Percentiles rank a stretch among this genome's conserved stretches.
Conservation (phyloP, 345 rosid species). For the Eucalyptus melliodora region DNA sequence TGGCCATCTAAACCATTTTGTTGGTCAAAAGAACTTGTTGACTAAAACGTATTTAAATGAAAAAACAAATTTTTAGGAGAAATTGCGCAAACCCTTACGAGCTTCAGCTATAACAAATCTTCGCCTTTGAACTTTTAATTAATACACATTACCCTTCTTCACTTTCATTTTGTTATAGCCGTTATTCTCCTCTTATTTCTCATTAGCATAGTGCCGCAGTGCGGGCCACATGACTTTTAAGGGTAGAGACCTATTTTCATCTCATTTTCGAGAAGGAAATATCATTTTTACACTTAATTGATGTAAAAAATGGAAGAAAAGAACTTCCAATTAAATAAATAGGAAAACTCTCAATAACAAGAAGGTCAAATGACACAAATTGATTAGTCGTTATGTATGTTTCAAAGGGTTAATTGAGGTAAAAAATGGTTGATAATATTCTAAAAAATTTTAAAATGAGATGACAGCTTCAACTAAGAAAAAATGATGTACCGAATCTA, state of each 20-base stretch:
- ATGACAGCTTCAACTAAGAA: background rate
- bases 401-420: background rate
- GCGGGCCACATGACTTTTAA: no score
- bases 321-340: background rate
- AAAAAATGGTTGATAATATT: background rate
- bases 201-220: background rate
- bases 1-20: background rate
- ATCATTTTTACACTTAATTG: no score
- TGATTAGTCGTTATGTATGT: background rate
- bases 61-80: background rate
- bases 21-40: background rate
- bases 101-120: no score
- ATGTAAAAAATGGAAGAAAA: background rate
- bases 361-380: background rate
- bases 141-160: background rate
- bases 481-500: background rate
- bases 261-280: no score
- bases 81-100: fast-evolving
- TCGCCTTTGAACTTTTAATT: background rate
- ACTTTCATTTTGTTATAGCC: no score
- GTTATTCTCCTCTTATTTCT: background rate
- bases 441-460: background rate
- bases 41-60: background rate
- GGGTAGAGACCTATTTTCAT: no score
- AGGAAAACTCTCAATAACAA: background rate